Base-by-base conservation (phyloP, 441 rosid genomes). In the Pelargonium cotyledonis region DNA sequence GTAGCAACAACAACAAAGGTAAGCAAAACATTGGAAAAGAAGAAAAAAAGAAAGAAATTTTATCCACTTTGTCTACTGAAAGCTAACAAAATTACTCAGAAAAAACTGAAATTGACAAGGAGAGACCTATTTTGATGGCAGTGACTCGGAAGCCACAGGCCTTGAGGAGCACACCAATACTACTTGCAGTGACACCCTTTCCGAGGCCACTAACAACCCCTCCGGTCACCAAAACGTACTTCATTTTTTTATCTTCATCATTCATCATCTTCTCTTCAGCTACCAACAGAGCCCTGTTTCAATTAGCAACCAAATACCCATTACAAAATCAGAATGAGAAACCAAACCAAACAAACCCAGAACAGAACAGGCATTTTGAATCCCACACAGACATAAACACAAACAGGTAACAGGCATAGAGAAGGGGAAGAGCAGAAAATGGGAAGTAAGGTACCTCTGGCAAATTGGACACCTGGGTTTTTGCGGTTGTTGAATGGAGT, bases 141-240 rank as follows among this genome's bases (percentile, higher is more conserved):
- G 55, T 49, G 55, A 49, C 55, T 10, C 55, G 55, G 55, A 49
- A 15, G 55, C 55, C 55, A 49, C 55, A 49, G n/a, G 55, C 55
- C 55, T 49, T 49, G 55, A 49, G 55, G 15, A 49, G 55, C 15
- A 49, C 55, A 15, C 55, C 55, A 11, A 49, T 49, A 49, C 55
- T 49, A 49, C 55, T 49, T 2, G 55, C 55, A 49, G 55, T 49
- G 15, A 49, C 55, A 11, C 55, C 55, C 55, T 49, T 49, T 1
- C 55, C 55, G n/a, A 49, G 55, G 15, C 55, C 55, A 49, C 55
- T 49, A 49, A 49, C 55, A 11, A 49, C 55, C 12, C 55, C 55
- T 12, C 55, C 55, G 6, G 55, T 49, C 55, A 49, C 55, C 55
- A 49, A 49, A 12, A 49, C 55, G 16, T 49, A 49, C 55, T 49